Base-by-base conservation (phyloP, 129 eudicot genomes). In the Oenanthe sinensis region DNA sequence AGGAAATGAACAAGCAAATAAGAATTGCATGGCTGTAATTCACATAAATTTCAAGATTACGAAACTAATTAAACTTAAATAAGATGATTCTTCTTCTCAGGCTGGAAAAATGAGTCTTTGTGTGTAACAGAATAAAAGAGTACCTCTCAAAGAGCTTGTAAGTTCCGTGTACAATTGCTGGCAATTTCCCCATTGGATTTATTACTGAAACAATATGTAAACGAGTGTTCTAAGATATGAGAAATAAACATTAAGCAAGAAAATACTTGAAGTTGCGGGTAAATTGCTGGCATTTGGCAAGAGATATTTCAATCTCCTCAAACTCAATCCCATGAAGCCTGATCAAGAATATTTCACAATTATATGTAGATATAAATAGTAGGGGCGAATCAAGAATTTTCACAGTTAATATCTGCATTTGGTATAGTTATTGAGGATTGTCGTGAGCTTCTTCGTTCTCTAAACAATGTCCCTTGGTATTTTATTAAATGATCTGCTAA, bases 81-180 rank as follows among this genome's bases (percentile, higher is more conserved):
- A 33, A 33, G 36, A 33, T 33, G 36, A 33, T 0, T 33, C 36
- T 33, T 33, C 54, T 49, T 19, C 4, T 49, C 20, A 49, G 3
- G 54, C 54, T 15, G 54, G 44, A 5, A 42, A 42, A 42, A 4
- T 42, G 6, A 7, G 8, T 4, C 6, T 42, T 42, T 42, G 44
- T 42, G 44, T 42, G 44, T 5, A 48, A 11, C 0, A 33, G 36
- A 33, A 33, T 58, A 58, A 11, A 19, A 58, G 68, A 55, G 55
- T 80, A 93, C 98, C 97, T 93, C 83, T 93, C 97, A 80, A 84
- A 91, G n/a, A 93, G 90, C 83, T 83, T 93, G 73, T 89, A 91
- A 24, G 77, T 82, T 68, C 93, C 97, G 81, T 93, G 84, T 26
- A 77, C 88, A 44, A 93, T 85, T 37, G 97, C 88, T 37, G 98